Conservation (phyloP, 768 basidiomycete species). For the Tephrocybe sp. region DNA sequence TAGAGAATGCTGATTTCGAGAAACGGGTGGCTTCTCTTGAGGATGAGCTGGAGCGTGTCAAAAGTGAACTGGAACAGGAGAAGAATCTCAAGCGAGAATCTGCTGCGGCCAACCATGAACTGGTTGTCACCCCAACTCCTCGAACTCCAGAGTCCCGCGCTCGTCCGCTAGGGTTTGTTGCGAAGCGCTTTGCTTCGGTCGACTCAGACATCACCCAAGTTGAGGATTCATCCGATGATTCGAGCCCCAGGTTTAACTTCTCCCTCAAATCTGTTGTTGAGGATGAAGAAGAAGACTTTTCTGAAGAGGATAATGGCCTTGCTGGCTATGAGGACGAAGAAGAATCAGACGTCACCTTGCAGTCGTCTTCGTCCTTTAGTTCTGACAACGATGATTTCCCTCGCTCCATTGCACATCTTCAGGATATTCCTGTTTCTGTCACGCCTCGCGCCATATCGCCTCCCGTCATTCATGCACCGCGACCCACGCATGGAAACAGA, state of each 20-base stretch:
- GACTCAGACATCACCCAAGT: slow-evolving; percentile 71
- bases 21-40: slow-evolving; percentile 43
- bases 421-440: slow-evolving; percentile 19
- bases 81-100: slow-evolving; percentile 19
- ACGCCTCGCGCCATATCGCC: slow-evolving; percentile 23
- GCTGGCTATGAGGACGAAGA: slow-evolving; percentile 73
- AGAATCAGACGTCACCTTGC: slow-evolving; percentile 51
- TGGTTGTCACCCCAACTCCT: slow-evolving; percentile 48
- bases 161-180: slow-evolving; percentile 22
- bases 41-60: slow-evolving; percentile 43
- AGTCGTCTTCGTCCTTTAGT: slow-evolving; percentile 53
- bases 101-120: slow-evolving; percentile 23
- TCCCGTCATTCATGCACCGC: slow-evolving; percentile 22
- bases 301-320: slow-evolving; percentile 57
- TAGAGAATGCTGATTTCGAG: slow-evolving; percentile 38
- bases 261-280: slow-evolving; percentile 59
- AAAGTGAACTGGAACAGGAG: slow-evolving; percentile 29
- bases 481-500: slow-evolving; percentile 27
- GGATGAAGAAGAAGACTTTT: slow-evolving; percentile 42
- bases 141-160: slow-evolving; percentile 29
- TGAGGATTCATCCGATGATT: slow-evolving; percentile 51
- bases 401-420: slow-evolving; percentile 28
- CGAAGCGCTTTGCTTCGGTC: slow-evolving; percentile 52
- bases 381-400: slow-evolving; percentile 53
- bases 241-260: slow-evolving; percentile 39